Base-by-base conservation (phyloP, 495 filamentous ascomycete species). In the Saxispiralis lemnorum region DNA sequence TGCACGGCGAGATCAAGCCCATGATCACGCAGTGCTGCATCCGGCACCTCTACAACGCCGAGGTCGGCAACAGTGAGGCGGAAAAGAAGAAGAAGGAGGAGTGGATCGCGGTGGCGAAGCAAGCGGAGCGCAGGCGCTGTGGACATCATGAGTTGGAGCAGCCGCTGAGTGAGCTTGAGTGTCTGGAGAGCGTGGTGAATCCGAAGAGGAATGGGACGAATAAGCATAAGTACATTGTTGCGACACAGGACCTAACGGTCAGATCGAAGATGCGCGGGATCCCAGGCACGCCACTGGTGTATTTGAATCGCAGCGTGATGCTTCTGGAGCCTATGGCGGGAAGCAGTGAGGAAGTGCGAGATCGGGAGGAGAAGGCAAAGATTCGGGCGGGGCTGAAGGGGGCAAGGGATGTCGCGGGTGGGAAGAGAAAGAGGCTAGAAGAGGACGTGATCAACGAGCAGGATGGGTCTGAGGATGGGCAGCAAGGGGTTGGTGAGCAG, bases 171-270 rank as follows among this genome's bases (percentile, higher is more conserved):
- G 74, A 85, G 46, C 58, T 72, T 18, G 82, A 84, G 47, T 99
- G 92, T 58, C 64, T 95, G 18, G 64, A 73, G 37, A 77, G 71
- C 0, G 76, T 89, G 3, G 75, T 94, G 1, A 84, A 84, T 51
- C 79, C 83, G 0, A 80, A 79, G 51, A 44, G 39, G 14, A 73
- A 63, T 45, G 66, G 67, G 16, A 71, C 73, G 52, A 99, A 99
- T 57, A 93, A 87, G 56, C 77, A 94, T 56, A 71, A 86, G 39
- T 96, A 95, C 60, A 78, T 86, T 16, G 78, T 95, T 17, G 87
- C 86, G 6, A 82, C 72, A 17, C 82, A 84, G 56, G 73, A 77
- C 44, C 59, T 67, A 9, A 69, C 70, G 19, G 61, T 79, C 9
- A 56, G 79, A 39, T 61, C 64, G 42, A 53, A 52, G 28, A 63